Conservation (phyloP, 305 asterid species). For the Salvia sclarea region DNA sequence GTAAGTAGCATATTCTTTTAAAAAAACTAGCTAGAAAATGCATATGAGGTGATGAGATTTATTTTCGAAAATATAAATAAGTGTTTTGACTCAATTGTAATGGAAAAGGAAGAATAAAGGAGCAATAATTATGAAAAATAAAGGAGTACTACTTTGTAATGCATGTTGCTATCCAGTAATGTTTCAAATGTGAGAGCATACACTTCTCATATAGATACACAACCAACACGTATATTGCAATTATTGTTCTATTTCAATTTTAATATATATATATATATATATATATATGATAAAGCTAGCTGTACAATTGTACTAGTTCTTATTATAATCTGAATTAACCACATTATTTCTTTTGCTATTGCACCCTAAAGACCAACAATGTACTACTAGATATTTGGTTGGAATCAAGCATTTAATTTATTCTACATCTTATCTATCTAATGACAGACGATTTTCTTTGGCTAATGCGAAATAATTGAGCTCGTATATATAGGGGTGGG, state of each 20-base stretch:
- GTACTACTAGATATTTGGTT: neutral
- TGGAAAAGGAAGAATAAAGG: neutral
- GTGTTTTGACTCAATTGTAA: neutral
- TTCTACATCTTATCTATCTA: too few relatives aligned
- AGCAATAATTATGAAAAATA: neutral
- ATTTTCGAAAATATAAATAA: neutral
- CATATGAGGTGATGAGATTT: neutral
- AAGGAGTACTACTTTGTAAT: neutral
- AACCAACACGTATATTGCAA: neutral
- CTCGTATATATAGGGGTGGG: too few relatives aligned
- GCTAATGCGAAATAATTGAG: too few relatives aligned
- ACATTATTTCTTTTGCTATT: neutral
- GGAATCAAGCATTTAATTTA: neutral
- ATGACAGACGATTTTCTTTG: too few relatives aligned
- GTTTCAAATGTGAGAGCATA: neutral
- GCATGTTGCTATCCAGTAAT: neutral
- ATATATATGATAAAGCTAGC: neutral
- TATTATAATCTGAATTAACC: neutral
- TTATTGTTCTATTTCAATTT: neutral
- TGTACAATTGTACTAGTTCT: slow-evolving; percentile 28
- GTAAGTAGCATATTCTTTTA: too few relatives aligned
- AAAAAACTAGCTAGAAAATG: too few relatives aligned
- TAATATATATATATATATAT: too few relatives aligned
- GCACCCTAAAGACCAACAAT: slow-evolving; percentile 32
- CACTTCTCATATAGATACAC: neutral